Conservation (phyloP, 164 flowering plant genomes). For the Protea cynaroides region DNA sequence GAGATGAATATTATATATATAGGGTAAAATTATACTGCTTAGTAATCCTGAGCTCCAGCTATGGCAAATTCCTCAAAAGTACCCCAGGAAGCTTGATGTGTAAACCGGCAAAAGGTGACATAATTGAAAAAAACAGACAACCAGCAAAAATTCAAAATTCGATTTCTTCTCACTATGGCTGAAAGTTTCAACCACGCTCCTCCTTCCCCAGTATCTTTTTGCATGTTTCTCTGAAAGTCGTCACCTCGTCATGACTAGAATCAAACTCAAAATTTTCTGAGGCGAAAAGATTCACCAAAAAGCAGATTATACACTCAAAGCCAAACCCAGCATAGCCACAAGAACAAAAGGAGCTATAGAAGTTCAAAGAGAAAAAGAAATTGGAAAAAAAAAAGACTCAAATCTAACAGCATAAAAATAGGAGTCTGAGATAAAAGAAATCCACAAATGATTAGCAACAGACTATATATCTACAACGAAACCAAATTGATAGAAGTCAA, state of each 20-base stretch:
- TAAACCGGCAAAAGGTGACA: neutral
- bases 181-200: neutral
- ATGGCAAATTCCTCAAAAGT: neutral
- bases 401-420: neutral
- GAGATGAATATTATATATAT: neutral
- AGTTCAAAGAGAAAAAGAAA: neutral
- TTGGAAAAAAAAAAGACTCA: neutral
- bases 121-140: neutral
- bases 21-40: no score
- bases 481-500: no score
- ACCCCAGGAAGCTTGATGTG: neutral
- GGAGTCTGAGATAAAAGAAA: neutral
- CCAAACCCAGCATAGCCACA: conserved; percentile 1
- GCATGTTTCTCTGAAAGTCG: neutral
- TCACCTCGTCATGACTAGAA: neutral
- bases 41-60: neutral
- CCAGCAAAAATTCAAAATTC: neutral
- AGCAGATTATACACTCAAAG: neutral
- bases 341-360: neutral
- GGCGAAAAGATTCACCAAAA: neutral
- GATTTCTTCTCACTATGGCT: neutral
- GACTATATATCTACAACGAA: no score
- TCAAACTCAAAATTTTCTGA: neutral
- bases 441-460: neutral
- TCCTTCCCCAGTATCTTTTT: neutral